Base-by-base conservation (phyloP, 768 basidiomycete genomes). In the Saitozyma sp. region DNA sequence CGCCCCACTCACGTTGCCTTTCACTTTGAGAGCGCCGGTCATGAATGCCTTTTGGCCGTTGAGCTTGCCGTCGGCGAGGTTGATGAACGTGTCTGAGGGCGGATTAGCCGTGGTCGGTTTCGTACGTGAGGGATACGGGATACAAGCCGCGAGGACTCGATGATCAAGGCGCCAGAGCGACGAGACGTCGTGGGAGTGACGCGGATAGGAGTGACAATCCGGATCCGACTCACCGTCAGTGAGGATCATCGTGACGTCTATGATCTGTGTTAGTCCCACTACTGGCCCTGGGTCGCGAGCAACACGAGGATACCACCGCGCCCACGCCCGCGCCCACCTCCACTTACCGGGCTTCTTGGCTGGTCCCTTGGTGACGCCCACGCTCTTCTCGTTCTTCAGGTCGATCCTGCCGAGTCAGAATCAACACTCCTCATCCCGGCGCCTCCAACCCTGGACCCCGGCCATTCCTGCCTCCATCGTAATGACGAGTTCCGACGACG, bases 31-130 rank as follows among this genome's bases (percentile, higher is more conserved):
- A 75, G 90, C 90, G 38, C 93, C 93, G 8, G 89, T 90, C 90
- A 97, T 91, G 83, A 93, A 96, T 19, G 92, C 92, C 77, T 92
- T 93, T 81, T 96, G 93, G 17, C 91, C 92, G 70, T 90, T 91
- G 50, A 89, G 82, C 88, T 91, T 65, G 38, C 54, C 78, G 48
- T 77, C 78, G 16, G 78, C 71, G 29, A 97, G 83, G 46, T 87
- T 84, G 39, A 82, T 78, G 74, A 92, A 87, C 9, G 87, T 87
- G 17, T 89, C 88, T 74, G 42, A 14, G 16, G 1, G 45, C 41
- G 46, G 17, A 7, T 53, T 20, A 37, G 56, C 2, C 8, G 16
- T 16, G 10, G n/a, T 8, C 29, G 16, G 19, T 38, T 13, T 55
- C 54, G 4, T 43, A 6, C 43, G 39, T 13, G 39, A 8, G 45